Conservation (phyloP, 192 early-diverging fungal species). For the Mortierella alpina region DNA sequence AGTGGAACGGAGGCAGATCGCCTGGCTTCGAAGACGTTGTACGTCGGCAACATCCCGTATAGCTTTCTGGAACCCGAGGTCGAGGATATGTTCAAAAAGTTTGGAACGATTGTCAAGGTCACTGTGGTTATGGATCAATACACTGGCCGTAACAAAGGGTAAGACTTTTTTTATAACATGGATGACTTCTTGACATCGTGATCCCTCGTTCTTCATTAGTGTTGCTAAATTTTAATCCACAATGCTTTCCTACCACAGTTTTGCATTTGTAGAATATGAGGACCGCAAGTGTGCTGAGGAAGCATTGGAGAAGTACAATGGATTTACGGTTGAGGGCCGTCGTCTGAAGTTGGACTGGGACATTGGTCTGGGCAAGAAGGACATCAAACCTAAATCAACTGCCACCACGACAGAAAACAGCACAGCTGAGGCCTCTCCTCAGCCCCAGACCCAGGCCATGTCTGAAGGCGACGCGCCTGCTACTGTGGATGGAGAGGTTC, state of each 20-base stretch:
- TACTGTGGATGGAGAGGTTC: not conserved
- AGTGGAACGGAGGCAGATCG: constrained; percentile 79
- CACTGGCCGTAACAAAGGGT: constrained; percentile 87
- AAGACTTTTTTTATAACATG: constrained; percentile 1
- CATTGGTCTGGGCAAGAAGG: constrained; percentile 54
- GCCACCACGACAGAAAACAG: constrained; percentile 14
- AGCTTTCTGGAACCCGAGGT: constrained; percentile 77
- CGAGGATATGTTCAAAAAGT: constrained; percentile 79
- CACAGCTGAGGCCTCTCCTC: constrained; percentile 27
- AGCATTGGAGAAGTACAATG: constrained; percentile 70
- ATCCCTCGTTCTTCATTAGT: not conserved
- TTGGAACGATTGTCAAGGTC: constrained; percentile 71
- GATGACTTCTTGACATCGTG: not conserved
- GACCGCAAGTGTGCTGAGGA: constrained; percentile 74
- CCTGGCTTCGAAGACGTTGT: constrained; percentile 69
- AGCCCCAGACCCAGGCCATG: constrained; percentile 22
- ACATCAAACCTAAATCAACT: constrained; percentile 42
- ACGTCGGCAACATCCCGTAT: constrained; percentile 83
- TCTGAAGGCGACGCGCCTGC: constrained; percentile 24
- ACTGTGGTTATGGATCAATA: constrained; percentile 79
- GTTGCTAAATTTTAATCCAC: not conserved
- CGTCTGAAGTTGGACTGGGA: constrained; percentile 67
- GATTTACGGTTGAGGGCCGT: constrained; percentile 67
- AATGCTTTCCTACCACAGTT: constrained; percentile 55
- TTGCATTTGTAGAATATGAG: constrained; percentile 82